Evolutionary conservation across 805 yeast species (phyloP).

Genomic region (Schwanniomyces polymorphus): DNA sequence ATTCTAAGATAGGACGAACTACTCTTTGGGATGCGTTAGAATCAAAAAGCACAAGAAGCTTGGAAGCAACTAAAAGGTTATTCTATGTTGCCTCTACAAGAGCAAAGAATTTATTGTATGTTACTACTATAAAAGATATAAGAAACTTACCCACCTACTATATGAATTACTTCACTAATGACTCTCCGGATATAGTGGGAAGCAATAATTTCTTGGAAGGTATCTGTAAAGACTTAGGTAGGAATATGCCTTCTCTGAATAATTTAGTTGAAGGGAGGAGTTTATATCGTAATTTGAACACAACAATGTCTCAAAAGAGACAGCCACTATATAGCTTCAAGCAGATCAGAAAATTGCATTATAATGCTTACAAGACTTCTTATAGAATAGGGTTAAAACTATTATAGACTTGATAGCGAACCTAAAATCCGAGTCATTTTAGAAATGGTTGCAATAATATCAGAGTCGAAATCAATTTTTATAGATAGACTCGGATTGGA

Average conservation of each 20-base stretch:
- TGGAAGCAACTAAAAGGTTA: slow-evolving; percentile 36
- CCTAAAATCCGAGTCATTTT: neutral
- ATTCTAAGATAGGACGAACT: slow-evolving; percentile 5
- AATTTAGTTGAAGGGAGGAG: slow-evolving; percentile 4
- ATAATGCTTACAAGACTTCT: neutral
- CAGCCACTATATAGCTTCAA: neutral
- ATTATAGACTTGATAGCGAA: neutral
- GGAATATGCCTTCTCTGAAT: slow-evolving; percentile 8
- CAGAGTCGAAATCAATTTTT: too few relatives aligned
- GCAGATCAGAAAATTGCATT: neutral
- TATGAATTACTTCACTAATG: slow-evolving; percentile 9
- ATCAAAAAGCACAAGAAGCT: slow-evolving; percentile 8
- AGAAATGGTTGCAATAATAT: neutral
- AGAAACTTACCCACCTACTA: slow-evolving; percentile 6
- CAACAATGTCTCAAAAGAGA: neutral
- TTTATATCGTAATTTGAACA: neutral
- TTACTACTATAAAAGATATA: slow-evolving; percentile 15
- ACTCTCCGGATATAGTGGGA: slow-evolving; percentile 9
- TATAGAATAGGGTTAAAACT: neutral
- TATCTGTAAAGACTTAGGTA: slow-evolving; percentile 8
- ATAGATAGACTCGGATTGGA: neutral
- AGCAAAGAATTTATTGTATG: slow-evolving; percentile 49
- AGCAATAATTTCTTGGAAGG: slow-evolving; percentile 4
- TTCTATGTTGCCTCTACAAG: slow-evolving; percentile 70
- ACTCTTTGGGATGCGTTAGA: slow-evolving; percentile 14